Evolutionary conservation across 2,329 filamentous ascomycete genomes (phyloP).

Genomic region (Trichoderma polysporum): DNA sequence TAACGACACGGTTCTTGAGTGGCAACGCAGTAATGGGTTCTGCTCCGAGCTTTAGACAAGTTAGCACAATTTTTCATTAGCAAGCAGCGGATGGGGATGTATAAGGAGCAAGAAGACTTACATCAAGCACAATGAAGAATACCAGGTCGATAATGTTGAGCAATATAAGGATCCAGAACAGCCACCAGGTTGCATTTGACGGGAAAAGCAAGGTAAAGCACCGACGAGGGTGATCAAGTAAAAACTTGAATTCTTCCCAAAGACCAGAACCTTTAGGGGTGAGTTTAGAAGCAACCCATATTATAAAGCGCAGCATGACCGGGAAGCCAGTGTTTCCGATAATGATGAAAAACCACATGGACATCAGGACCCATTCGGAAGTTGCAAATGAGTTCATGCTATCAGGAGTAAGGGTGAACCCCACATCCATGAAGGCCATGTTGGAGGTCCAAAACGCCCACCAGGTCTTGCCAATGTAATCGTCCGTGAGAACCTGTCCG

Average conservation of each 20-base stretch:
- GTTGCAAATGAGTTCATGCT: constrained; percentile 89
- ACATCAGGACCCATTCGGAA: constrained; percentile 71
- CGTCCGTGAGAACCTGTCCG: constrained; percentile 60
- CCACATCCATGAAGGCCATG: constrained; percentile 92
- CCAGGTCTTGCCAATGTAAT: constrained; percentile 70
- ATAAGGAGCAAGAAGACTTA: constrained; percentile 42
- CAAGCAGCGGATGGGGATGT: neutral
- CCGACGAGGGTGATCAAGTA: constrained; percentile 90
- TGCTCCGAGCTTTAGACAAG: constrained; percentile 61
- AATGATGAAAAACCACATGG: constrained; percentile 83
- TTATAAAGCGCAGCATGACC: constrained; percentile 88
- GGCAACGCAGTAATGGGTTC: constrained; percentile 66
- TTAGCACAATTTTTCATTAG: constrained; percentile 27
- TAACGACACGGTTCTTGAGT: constrained; percentile 72
- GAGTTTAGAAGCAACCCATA: constrained; percentile 74
- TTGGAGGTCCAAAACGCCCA: constrained; percentile 90
- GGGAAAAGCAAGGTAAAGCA: constrained; percentile 97
- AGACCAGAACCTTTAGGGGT: constrained; percentile 65
- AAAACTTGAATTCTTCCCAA: constrained; percentile 87
- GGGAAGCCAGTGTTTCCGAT: constrained; percentile 96
- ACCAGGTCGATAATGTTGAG: constrained; percentile 84
- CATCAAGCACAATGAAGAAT: constrained; percentile 90
- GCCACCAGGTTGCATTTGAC: constrained; percentile 88
- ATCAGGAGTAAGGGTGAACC: constrained; percentile 86
- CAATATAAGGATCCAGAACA: constrained; percentile 79